Evolutionary conservation across 345 rosid species (phyloP), one percentile per base, ranked within the genome.

Genomic region (Sisymbrium altissimum): DNA sequence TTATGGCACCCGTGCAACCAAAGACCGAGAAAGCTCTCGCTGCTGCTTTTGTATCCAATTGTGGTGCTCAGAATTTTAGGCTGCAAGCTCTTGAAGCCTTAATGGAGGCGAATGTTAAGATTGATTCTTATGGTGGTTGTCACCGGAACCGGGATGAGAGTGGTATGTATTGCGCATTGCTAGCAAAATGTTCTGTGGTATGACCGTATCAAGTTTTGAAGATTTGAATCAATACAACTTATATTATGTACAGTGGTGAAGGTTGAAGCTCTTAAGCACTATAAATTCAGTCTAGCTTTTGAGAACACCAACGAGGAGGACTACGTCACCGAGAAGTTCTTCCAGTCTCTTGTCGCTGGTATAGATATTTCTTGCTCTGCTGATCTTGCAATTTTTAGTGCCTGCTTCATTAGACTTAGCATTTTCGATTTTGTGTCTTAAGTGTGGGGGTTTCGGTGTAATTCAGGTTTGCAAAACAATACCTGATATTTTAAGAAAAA

Each of bases 261-360:
- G 80, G 89, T 92, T 17, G 92, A 88, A 81, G 71, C 99, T 66
- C 85, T 95, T 80, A 92, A 85, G 82, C 89, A 44, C 60, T 95
- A 95, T 69, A 92, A 81, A 67, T 95, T 95, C 77, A 95, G 99
- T 81, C 75, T 95, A 75, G 97, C 99, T 73, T 92, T 89, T 78
- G 99, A 92, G 83, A 95, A 95, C 63, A 92, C 99, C 19, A 95
- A 92, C 19, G 99, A 95, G 82, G 99, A 95, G 83, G 97, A 95
- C 78, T 95, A 95, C 49, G 97, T 95, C 58, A 95, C 97, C 0
- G 97, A 95, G 79, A 92, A 92, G 11, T 92, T 86, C 81, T 92
- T 95, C 83, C 99, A 95, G 75, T 86, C 97, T 69, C 91, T 95
- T 30, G 97, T 90, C 61, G 91, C 97, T 38, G 99, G 99, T 95